These are phyloP conservation scores for Aspergillus sp. DNA, from an alignment of 2,329 filamentous ascomycete genomes.

Conservation along the genomic window DNA sequence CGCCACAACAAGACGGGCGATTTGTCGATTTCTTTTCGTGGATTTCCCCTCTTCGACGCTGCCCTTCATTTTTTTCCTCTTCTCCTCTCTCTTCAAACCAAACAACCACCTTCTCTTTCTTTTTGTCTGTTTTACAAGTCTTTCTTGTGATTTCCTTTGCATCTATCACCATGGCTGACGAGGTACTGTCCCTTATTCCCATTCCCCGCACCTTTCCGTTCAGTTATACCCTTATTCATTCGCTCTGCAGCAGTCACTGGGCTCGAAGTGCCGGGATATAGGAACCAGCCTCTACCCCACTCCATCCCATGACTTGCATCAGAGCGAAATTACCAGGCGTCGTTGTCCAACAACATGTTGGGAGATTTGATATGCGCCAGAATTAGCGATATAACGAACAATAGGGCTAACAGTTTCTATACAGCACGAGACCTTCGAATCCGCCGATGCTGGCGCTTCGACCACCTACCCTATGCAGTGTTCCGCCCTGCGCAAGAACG, in stretches of 20 bases:
- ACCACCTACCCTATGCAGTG: constrained; percentile 97
- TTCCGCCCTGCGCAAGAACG: constrained; percentile 99
- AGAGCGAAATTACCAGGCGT: constrained; percentile 10
- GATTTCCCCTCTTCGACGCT: constrained; percentile 22
- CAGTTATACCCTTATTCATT: constrained; percentile 3
- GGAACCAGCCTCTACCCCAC: constrained; percentile 16
- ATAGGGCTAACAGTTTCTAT: constrained; percentile 10
- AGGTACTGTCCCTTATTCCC: constrained; percentile 52
- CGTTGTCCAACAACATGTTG: not conserved
- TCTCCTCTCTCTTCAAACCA: constrained; percentile 12
- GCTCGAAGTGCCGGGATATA: constrained; percentile 27
- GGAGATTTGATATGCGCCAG: not conserved
- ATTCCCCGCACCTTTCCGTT: constrained; percentile 12
- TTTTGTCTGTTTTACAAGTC: constrained; percentile 18
- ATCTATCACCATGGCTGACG: constrained; percentile 64
- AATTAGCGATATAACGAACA: not conserved
- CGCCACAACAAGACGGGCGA: constrained; percentile 34
- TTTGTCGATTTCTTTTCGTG: constrained; percentile 27
- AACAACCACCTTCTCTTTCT: constrained; percentile 20
- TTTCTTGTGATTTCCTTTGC: constrained; percentile 19
- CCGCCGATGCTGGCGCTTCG: constrained; percentile 94
- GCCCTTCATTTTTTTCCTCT: constrained; percentile 22
- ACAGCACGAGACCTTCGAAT: constrained; percentile 80
- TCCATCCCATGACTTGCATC: constrained; percentile 12
- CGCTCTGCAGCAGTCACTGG: constrained; percentile 23